Evolutionary conservation across 2,329 filamentous ascomycete genomes (phyloP).

Genomic region (Leptographium flavum): DNA sequence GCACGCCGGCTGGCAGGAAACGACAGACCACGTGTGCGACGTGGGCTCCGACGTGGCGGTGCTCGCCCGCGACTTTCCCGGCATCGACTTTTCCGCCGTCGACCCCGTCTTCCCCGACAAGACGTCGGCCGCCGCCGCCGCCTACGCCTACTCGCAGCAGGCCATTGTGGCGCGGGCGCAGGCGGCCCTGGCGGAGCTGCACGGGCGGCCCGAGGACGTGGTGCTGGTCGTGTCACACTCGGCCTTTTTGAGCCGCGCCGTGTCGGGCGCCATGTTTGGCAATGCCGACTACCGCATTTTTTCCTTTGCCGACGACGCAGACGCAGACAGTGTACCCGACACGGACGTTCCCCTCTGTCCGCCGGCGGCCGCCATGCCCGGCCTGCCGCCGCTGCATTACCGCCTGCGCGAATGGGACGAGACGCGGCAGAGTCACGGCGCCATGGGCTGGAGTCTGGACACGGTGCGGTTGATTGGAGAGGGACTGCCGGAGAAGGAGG

Average conservation of each 20-base stretch:
- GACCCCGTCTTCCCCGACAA: conserved; percentile 52
- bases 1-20: conserved; percentile 52
- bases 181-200: conserved; percentile 32
- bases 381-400: conserved; percentile 9
- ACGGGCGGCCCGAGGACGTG: conserved; percentile 40
- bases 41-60: conserved; percentile 34
- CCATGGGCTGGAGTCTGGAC: conserved; percentile 33
- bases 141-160: conserved; percentile 37
- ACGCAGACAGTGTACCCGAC: conserved; percentile 8
- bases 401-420: conserved; percentile 31
- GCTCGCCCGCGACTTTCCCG: conserved; percentile 34
- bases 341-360: neutral
- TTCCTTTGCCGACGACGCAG: conserved; percentile 28
- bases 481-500: conserved; percentile 13
- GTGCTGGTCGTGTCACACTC: conserved; percentile 53
- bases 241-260: conserved; percentile 43
- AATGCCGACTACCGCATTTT: conserved; percentile 55
- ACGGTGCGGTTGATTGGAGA: conserved; percentile 17
- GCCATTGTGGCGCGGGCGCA: conserved; percentile 42
- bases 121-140: conserved; percentile 26
- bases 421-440: conserved; percentile 31
- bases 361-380: neutral
- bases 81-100: conserved; percentile 39
- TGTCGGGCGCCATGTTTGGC: conserved; percentile 40
- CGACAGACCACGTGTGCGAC: conserved; percentile 44